Conservation (phyloP, 2,329 filamentous ascomycete species). For the Fusarium odoratissimum region DNA sequence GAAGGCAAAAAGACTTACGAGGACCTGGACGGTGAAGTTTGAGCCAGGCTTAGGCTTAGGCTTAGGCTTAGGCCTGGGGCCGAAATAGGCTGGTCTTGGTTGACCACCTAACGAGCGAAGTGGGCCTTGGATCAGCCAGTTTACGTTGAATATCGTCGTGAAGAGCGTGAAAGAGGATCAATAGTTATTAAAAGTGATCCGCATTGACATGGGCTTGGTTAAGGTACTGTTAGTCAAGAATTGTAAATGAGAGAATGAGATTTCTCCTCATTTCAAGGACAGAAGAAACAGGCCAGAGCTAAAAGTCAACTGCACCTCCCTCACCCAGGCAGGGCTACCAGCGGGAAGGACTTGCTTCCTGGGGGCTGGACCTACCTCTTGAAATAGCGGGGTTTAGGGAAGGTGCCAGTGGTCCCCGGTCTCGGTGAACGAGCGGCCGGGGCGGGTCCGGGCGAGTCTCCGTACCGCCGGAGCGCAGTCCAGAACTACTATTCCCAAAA, state of each 20-base stretch:
- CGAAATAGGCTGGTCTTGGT: conserved; percentile 41
- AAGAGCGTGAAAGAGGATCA: background rate
- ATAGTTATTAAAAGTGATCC: background rate
- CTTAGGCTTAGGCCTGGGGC: conserved; percentile 39
- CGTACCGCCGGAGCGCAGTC: conserved; percentile 9
- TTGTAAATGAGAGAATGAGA: background rate
- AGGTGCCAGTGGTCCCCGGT: conserved; percentile 20
- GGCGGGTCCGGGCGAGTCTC: conserved; percentile 24
- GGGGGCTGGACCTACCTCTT: conserved; percentile 1
- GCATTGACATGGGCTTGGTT: background rate
- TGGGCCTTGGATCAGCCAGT: conserved; percentile 36
- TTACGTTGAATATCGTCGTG: conserved; percentile 3
- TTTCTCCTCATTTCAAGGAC: background rate
- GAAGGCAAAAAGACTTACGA: conserved; percentile 36
- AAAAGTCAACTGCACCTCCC: background rate
- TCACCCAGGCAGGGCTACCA: background rate
- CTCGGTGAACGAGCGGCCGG: conserved; percentile 31
- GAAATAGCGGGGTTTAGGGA: conserved; percentile 33
- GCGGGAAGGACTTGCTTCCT: background rate
- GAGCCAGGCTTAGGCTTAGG: conserved; percentile 37
- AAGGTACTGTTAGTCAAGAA: background rate
- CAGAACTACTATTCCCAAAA: background rate
- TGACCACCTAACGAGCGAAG: conserved; percentile 28
- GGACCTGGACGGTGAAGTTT: conserved; percentile 46
- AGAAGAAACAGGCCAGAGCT: conserved; percentile 11